Base-by-base conservation (phyloP, 345 rosid species). In the Gossypium ekmanianum region DNA sequence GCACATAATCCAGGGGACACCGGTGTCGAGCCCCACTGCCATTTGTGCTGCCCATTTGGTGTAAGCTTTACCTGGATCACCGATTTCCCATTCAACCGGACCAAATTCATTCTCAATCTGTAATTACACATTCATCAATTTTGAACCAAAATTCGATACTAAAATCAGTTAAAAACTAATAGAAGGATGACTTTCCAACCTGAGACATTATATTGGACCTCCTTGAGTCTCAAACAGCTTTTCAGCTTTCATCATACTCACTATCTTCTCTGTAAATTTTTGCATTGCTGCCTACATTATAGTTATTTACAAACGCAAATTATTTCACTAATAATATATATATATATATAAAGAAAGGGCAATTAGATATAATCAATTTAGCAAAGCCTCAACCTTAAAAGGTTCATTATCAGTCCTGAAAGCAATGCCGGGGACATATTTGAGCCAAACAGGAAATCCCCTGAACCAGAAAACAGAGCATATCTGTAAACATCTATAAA, bases 1-100 rank as follows among this genome's bases (percentile, higher is more conserved):
- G 91, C 99, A 95, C 99, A 95, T 95, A 83, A 95, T 78, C 99
- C 99, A 95, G 54, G 99, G 99, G 75, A 93, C 98, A 18, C 98
- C 94, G 2, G 98, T 93, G 17, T 76, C 74, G 7, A 93, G 94
- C 63, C 93, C 90, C 58, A 91, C 88, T 2, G 98, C 99, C 99
- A 95, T 88, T 75, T 86, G 70, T 73, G 97, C 98, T 39, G 85
- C 94, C 99, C 99, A 95, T 62, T 90, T 78, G 57, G 89, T 78
- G 78, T 90, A 95, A 58, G 91, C 89, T 80, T 89, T 87, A 29
- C 92, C 98, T 18, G 93, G 86, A 79, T 90, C 87, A 4, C 99
- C 98, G 7, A 86, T 81, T n/a, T 82, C 86, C 93, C 93, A 85
- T 77, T 95, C 99, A 80, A 93, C 76, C 2, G 97, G 97, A 79